A percentile compares a stretch with the other conserved stretches of the same genome.
Evolutionary conservation across 2,329 filamentous ascomycete species (phyloP).

Genomic region (Mycosphaerella sp.): DNA sequence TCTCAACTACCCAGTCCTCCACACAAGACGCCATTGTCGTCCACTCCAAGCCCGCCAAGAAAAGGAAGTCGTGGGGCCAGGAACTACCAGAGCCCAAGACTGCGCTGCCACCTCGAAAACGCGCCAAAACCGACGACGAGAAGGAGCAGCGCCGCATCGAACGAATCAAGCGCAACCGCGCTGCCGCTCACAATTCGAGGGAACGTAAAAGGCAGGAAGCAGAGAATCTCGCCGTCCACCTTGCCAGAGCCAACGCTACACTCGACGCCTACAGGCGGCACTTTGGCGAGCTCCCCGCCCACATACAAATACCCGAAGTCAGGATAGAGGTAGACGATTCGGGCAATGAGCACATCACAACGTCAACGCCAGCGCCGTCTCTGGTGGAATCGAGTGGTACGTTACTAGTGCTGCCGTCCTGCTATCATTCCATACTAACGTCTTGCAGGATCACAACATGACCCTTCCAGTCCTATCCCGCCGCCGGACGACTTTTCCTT

Average conservation of each 20-base stretch:
- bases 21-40: conserved; percentile 30
- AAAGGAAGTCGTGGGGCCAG: conserved; percentile 93
- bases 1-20: too few species aligned
- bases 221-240: conserved; percentile 63
- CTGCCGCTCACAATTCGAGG: conserved; percentile 90
- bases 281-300: conserved; percentile 31
- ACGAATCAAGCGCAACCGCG: conserved; percentile 91
- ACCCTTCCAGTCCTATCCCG: conserved; percentile 26
- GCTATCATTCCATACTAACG: neutral
- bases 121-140: conserved; percentile 97
- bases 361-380: conserved; percentile 28
- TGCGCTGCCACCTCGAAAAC: conserved; percentile 89
- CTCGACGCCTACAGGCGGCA: conserved; percentile 30
- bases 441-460: conserved; percentile 20
- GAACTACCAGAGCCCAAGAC: conserved; percentile 95
- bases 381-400: conserved; percentile 26
- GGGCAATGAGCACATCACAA: conserved; percentile 7
- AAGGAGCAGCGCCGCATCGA: conserved; percentile 98
- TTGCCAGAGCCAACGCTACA: conserved; percentile 30
- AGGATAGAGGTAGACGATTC: conserved; percentile 25
- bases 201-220: conserved; percentile 90
- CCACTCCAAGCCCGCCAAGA: conserved; percentile 32
- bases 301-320: conserved; percentile 32
- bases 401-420: neutral
- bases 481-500: conserved; percentile 25